Base-by-base conservation (phyloP, 2,329 filamentous ascomycete species). In the Fusarium robinianum region DNA sequence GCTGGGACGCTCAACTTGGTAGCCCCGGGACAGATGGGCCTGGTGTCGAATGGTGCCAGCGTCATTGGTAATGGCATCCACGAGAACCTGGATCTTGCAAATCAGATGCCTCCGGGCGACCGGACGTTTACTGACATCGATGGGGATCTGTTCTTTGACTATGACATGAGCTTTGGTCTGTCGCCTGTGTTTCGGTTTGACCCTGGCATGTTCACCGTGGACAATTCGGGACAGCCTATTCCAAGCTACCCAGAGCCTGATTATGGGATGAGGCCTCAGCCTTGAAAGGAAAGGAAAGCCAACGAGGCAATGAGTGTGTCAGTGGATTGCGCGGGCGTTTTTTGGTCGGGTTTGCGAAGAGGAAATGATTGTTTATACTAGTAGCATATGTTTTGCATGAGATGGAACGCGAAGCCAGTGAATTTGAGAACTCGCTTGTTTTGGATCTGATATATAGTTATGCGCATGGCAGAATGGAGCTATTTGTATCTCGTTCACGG, bases 101-200 rank as follows among this genome's bases (percentile, higher is more conserved):
- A 43, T 1, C 56, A 59, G 30, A 51, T 60, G 12, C 40, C 47
- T 12, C 46, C 41, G 4, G 54, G 52, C 3, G 54, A 58, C 9
- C 56, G 48, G 3, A 45, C 51, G 0, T 61, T 60, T 8, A 53
- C 56, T 11, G 58, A 61, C 5, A 48, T 62, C 36, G 58, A 60
- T 4, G 57, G 59, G 0, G 59, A 62, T 19, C 46, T 58, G 22
- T 62, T 62, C 22, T 62, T 62, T 12, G 59, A 62, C 19, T 62
- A 62, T n/a, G 59, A 61, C 6, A 62, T 62, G 59, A 62, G 59
- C 23, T 62, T 62, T 51, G 59, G 59, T 4, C 47, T 62, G 1
- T 62, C 59, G 10, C 59, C 59, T 5, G 59, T 62, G 19, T 62
- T 62, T 26, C 47, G 55, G 12, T 62, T 62, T n/a, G 59, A 62